These are phyloP conservation scores for Ceratocystis diversiconidia DNA, from an alignment of 2,329 filamentous ascomycete genomes.

Conservation along the genomic window DNA sequence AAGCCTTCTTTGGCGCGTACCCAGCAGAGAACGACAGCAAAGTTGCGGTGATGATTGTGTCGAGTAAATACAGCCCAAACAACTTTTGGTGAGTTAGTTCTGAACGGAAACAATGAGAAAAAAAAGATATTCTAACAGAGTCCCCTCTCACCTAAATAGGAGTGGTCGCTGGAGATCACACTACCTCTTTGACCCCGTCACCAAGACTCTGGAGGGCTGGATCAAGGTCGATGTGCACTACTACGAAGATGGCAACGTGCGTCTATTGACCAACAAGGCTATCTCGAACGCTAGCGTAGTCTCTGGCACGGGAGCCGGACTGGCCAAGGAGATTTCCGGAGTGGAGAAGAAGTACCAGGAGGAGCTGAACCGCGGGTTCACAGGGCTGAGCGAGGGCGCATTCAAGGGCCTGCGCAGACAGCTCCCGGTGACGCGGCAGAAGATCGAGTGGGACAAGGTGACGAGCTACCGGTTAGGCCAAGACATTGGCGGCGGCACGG, in stretches of 20 bases:
- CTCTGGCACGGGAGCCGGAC: constrained; percentile 48
- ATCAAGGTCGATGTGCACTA: constrained; percentile 96
- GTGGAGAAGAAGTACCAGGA: constrained; percentile 91
- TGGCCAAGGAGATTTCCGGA: constrained; percentile 63
- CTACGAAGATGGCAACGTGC: constrained; percentile 97
- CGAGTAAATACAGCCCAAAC: constrained; percentile 93
- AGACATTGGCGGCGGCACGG: constrained; percentile 58
- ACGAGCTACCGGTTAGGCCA: constrained; percentile 77
- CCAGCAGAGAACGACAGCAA: constrained; percentile 61
- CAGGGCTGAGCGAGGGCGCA: constrained; percentile 74
- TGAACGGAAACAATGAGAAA: background rate
- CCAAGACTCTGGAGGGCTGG: constrained; percentile 54
- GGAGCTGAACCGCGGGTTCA: constrained; percentile 84
- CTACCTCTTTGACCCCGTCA: constrained; percentile 64
- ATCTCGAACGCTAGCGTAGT: constrained; percentile 44
- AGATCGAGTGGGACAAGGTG: constrained; percentile 99
- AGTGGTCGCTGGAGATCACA: constrained; percentile 91
- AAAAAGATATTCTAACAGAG: background rate
- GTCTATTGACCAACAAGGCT: constrained; percentile 76
- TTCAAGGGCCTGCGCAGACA: constrained; percentile 90
- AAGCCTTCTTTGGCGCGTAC: constrained; percentile 67
- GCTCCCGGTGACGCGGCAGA: constrained; percentile 89
- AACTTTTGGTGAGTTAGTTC: constrained; percentile 67
- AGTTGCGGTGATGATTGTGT: constrained; percentile 70
- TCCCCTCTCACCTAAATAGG: constrained; percentile 32